These are phyloP conservation scores for Pleomassaria siparia DNA, from an alignment of 2,329 filamentous ascomycete genomes.

Conservation along the genomic window DNA sequence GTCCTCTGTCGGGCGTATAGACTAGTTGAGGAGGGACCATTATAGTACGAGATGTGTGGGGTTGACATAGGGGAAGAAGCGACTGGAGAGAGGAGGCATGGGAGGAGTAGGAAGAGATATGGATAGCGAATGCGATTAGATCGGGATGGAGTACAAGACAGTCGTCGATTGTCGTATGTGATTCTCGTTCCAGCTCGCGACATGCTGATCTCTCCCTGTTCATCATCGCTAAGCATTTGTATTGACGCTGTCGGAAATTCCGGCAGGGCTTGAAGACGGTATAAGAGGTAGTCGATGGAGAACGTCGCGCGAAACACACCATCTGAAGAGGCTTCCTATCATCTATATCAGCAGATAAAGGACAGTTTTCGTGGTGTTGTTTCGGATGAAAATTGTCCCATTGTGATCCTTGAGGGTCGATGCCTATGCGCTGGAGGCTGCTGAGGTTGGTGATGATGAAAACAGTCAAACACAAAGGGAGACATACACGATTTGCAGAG, in stretches of 20 bases:
- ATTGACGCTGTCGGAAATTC: neutral
- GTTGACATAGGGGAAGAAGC: conserved; percentile 10
- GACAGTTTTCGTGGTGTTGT: conserved; percentile 4
- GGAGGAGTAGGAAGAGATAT: neutral
- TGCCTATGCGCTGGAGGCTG: conserved; percentile 2
- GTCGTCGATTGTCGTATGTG: neutral
- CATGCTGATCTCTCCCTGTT: conserved; percentile 2
- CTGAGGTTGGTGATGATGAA: conserved; percentile 16
- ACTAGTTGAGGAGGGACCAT: conserved; percentile 2
- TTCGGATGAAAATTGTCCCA: conserved; percentile 8
- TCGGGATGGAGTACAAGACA: neutral
- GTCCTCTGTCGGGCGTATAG: conserved; percentile 21
- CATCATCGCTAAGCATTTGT: neutral
- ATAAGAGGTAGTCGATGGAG: neutral
- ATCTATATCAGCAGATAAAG: conserved; percentile 10
- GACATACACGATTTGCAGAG: conserved; percentile 8
- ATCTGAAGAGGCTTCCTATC: conserved; percentile 6
- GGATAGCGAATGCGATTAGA: neutral
- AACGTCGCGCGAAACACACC: neutral
- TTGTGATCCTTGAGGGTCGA: conserved; percentile 5
- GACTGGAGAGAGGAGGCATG: conserved; percentile 1
- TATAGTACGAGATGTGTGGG: conserved; percentile 7
- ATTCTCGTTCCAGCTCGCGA: neutral
- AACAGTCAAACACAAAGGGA: conserved; percentile 23
- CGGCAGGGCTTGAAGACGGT: neutral